Percentiles rank a stretch among this genome's conserved stretches.
These are phyloP conservation scores for Phytophthora hibernalis DNA, from an alignment of 352 stramenopile genomes.

Conservation along the genomic window DNA sequence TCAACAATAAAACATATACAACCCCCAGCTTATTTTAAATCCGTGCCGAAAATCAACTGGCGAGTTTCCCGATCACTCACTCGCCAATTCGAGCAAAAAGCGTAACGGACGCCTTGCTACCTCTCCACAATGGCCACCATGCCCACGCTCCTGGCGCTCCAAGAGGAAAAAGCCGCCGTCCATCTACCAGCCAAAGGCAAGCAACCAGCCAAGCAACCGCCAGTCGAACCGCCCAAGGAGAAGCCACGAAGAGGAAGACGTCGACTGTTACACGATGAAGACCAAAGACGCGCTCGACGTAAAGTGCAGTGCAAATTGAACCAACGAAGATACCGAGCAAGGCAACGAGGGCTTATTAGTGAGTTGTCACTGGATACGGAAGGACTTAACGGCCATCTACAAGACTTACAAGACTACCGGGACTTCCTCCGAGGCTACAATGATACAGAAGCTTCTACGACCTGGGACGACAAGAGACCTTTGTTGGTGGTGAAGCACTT, in stretches of 20 bases:
- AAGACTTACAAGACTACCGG: slow-evolving; percentile 58
- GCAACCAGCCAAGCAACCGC: neutral
- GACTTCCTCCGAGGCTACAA: slow-evolving; percentile 49
- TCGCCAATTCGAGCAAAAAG: too few relatives aligned
- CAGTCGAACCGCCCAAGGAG: slow-evolving; percentile 18
- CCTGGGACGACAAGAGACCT: slow-evolving; percentile 30
- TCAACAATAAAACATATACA: too few relatives aligned
- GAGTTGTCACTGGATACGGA: slow-evolving; percentile 67
- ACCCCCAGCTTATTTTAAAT: too few relatives aligned
- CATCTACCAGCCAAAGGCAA: slow-evolving; percentile 8
- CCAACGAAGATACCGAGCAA: slow-evolving; percentile 70
- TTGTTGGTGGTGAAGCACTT: slow-evolving; percentile 61
- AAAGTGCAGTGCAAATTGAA: slow-evolving; percentile 84
- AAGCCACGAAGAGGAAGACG: slow-evolving; percentile 48
- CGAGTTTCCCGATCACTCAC: slow-evolving; percentile 14
- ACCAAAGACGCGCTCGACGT: slow-evolving; percentile 61
- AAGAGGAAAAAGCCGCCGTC: slow-evolving; percentile 15
- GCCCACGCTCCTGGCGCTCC: slow-evolving; percentile 29
- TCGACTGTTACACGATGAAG: slow-evolving; percentile 69
- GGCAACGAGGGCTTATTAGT: slow-evolving; percentile 68
- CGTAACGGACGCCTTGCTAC: slow-evolving; percentile 4
- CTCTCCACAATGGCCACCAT: neutral
- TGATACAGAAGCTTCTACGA: neutral
- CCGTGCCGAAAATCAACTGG: neutral
- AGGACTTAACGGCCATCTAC: slow-evolving; percentile 50